Conservation (phyloP, 148 eudicot genomes). For the Vaccinium myrtillus region DNA sequence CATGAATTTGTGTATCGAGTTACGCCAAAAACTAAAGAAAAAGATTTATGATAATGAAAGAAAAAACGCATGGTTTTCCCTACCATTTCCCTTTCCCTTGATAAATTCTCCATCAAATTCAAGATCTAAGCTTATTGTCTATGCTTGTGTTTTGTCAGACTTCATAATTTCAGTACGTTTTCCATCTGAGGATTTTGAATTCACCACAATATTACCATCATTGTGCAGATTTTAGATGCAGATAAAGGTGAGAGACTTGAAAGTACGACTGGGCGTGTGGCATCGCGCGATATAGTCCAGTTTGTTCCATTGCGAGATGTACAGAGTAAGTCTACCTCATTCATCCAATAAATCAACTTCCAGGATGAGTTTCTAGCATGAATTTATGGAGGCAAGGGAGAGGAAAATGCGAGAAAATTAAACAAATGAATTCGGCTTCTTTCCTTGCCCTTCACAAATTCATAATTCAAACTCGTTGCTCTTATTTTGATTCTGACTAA, state of each 20-base stretch:
- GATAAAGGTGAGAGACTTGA: conserved; percentile 92
- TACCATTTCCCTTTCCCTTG: neutral
- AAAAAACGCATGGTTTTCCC: neutral
- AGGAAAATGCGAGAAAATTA: neutral
- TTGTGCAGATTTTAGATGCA: conserved; percentile 73
- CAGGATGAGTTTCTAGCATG: neutral
- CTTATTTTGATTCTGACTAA: neutral
- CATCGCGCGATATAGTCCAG: conserved; percentile 93
- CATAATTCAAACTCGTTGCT: neutral
- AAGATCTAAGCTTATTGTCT: neutral
- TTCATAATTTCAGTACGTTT: neutral
- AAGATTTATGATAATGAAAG: neutral
- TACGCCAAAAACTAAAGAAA: neutral
- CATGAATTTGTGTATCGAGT: neutral
- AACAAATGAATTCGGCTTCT: neutral
- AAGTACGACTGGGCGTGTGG: conserved; percentile 78
- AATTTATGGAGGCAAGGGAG: neutral
- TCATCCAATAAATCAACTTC: neutral
- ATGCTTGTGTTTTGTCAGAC: neutral
- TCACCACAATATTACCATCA: neutral
- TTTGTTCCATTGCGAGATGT: conserved; percentile 92
- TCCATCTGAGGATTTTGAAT: neutral
- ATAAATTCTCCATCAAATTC: neutral
- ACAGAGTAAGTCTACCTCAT: conserved; percentile 50
- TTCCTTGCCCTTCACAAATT: neutral